Percentiles rank a stretch among this genome's conserved stretches.
phyloP scores from a whole-genome alignment of 495 filamentous ascomycete genomes.

The Xylaria acuta region DNA sequence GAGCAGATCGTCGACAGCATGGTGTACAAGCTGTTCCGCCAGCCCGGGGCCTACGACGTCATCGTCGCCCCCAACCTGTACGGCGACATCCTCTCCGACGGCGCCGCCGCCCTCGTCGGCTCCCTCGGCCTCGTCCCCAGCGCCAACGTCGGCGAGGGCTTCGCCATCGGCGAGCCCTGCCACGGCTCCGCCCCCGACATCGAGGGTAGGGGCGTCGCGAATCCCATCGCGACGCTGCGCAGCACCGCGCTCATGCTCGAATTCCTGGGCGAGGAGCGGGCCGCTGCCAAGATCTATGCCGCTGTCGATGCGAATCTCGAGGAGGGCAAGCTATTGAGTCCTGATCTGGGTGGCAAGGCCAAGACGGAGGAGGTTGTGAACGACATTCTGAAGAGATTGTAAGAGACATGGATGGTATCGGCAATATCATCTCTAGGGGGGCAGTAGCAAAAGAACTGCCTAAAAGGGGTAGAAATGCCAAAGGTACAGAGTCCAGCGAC shows the following conservation, averaged over 20 bases:
- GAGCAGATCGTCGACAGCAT: slow-evolving; percentile 99
- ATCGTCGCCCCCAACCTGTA: slow-evolving; percentile 98
- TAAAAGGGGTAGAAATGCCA: not conserved
- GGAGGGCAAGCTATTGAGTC: slow-evolving; percentile 80
- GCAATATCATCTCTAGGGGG: not conserved
- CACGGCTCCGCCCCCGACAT: slow-evolving; percentile 97
- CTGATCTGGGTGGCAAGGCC: slow-evolving; percentile 90
- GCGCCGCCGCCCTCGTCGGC: slow-evolving; percentile 94
- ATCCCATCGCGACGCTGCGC: slow-evolving; percentile 93
- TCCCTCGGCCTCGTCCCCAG: slow-evolving; percentile 91
- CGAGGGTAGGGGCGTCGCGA: slow-evolving; percentile 87
- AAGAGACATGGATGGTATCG: slow-evolving; percentile 30
- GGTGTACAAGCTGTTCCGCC: slow-evolving; percentile 99
- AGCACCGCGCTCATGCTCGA: slow-evolving; percentile 95
- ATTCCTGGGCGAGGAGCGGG: slow-evolving; percentile 84
- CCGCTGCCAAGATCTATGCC: slow-evolving; percentile 85
- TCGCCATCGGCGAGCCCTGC: slow-evolving; percentile 98
- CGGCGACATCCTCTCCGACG: slow-evolving; percentile 95
- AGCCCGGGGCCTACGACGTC: slow-evolving; percentile 93
- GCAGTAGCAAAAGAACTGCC: not conserved
- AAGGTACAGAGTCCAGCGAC: not conserved
- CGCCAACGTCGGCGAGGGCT: slow-evolving; percentile 93
- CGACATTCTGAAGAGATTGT: slow-evolving; percentile 88
- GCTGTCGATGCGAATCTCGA: slow-evolving; percentile 92
- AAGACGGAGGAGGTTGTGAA: slow-evolving; percentile 86